Evolutionary conservation across 208 protist species (phyloP).

Genomic region (Leptomonas seymouri): DNA sequence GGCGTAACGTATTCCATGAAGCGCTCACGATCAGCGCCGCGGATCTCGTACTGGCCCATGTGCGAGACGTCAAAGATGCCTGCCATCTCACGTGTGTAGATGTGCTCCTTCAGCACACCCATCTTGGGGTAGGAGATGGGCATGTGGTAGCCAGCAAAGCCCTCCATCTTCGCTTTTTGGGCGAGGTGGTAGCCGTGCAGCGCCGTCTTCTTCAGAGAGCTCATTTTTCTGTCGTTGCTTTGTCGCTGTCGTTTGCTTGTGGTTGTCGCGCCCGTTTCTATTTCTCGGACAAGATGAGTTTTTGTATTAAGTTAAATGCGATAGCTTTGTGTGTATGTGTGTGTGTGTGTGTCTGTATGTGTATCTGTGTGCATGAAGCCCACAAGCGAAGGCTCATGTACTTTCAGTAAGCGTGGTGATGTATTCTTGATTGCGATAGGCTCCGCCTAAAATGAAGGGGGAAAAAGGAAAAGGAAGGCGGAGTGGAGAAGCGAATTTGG

Average conservation of each 20-base stretch:
- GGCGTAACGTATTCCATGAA: constrained; percentile 95
- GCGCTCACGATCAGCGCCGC: constrained; percentile 86
- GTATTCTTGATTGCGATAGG: too few species aligned
- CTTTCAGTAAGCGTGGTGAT: too few species aligned
- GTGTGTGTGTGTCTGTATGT: neutral
- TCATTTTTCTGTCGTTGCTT: constrained; percentile 28
- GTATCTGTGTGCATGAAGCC: too few species aligned
- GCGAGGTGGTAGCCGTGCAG: constrained; percentile 85
- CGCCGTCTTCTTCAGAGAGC: constrained; percentile 63
- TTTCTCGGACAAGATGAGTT: too few species aligned
- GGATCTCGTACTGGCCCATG: constrained; percentile 95
- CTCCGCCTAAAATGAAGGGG: neutral
- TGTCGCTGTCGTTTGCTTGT: too few species aligned
- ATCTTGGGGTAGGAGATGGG: constrained; percentile 93
- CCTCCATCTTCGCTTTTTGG: constrained; percentile 94
- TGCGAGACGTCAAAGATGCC: constrained; percentile 98
- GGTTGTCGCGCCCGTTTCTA: too few species aligned
- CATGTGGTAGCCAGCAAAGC: constrained; percentile 97
- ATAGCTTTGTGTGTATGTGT: neutral
- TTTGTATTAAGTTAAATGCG: neutral
- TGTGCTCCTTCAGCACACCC: constrained; percentile 90
- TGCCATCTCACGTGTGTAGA: constrained; percentile 85
- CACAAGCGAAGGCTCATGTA: too few species aligned
- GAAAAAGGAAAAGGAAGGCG: neutral
- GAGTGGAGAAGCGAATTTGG: too few species aligned